Base-by-base conservation (phyloP, 1,284 basidiomycete species). In the Microbotryomycetes sp. region DNA sequence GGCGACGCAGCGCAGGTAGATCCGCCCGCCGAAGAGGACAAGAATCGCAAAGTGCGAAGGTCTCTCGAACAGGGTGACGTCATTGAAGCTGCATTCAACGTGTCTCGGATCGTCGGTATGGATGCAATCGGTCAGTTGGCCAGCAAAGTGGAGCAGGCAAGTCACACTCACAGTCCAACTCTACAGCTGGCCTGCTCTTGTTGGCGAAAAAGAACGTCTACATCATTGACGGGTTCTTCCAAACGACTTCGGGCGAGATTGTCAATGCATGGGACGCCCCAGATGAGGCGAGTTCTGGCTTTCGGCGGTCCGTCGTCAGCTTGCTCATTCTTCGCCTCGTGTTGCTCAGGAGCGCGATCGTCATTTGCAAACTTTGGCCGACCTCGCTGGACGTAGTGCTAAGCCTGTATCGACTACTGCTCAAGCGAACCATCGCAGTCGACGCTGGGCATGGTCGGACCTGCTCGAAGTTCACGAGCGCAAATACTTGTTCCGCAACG, bases 161-260 rank as follows among this genome's bases (percentile, higher is more conserved):
- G n/a, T 24, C 30, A 18, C 52, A 16, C 6, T 41, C 9, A 13
- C 18, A 51, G 30, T 41, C 54, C n/a, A 26, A 11, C 50, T 30
- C 24, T n/a, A 54, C 71, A 86, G 90, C 91, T 59, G 90, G 91
- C 2, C 79, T 97, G 7, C 79, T 96, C 26, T 92, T 97, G 53
- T 81, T 92, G 27, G 92, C 91, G 18, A 81, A 81, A 55, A 85
- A 83, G 4, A 88, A 92, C 71, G 76, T 97, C 6, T 97, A 97
- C 71, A 86, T 97, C 78, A 78, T 97, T 16, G 91, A 97, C 71
- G 91, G 92, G 5, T 79, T 96, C n/a, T 87, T 94, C 16, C 88
- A 94, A 74, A 86, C 85, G 56, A 83, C 87, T 9, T 83, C 86
- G 49, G 91, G 91, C 0, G 91, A 94, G 73, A 84, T 97, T 41